phyloP scores from a whole-genome alignment of 257 asterid species.

The Petrea volubilis region DNA sequence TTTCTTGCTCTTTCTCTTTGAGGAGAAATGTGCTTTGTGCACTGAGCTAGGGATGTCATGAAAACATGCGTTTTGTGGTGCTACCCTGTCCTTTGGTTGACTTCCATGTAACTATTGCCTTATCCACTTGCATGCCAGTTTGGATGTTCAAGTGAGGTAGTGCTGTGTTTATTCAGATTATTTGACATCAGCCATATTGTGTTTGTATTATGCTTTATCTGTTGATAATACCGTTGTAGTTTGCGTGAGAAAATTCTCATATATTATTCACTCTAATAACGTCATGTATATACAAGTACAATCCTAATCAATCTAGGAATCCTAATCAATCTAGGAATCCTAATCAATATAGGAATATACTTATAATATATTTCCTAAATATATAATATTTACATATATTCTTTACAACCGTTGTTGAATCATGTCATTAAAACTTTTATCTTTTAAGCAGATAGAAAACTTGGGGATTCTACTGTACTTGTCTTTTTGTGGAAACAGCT shows the following conservation, averaged over 20 bases:
- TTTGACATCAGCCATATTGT: not conserved
- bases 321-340: no score
- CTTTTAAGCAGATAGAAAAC: not conserved
- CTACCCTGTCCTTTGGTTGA: not conserved
- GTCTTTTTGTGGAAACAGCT: not conserved
- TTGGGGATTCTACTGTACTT: not conserved
- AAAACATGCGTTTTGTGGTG: not conserved
- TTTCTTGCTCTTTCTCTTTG: not conserved
- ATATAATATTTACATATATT: no score
- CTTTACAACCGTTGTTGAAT: not conserved
- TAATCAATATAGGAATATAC: no score
- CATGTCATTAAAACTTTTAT: not conserved
- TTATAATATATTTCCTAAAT: no score
- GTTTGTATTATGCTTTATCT: not conserved
- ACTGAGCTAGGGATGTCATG: slow-evolving; percentile 4
- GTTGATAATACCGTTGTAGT: not conserved
- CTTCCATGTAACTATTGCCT: not conserved
- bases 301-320: no score
- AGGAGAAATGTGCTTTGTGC: not conserved
- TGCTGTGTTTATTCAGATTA: not conserved
- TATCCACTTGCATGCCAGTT: not conserved
- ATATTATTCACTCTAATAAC: no score
- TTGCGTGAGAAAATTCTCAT: no score
- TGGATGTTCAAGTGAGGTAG: slow-evolving; percentile 1
- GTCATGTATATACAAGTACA: no score